Percentiles rank a stretch among this genome's conserved stretches.
phyloP scores from a whole-genome alignment of 176 grass and related monocot genomes.

The Ampelocalamus luodianensis region DNA sequence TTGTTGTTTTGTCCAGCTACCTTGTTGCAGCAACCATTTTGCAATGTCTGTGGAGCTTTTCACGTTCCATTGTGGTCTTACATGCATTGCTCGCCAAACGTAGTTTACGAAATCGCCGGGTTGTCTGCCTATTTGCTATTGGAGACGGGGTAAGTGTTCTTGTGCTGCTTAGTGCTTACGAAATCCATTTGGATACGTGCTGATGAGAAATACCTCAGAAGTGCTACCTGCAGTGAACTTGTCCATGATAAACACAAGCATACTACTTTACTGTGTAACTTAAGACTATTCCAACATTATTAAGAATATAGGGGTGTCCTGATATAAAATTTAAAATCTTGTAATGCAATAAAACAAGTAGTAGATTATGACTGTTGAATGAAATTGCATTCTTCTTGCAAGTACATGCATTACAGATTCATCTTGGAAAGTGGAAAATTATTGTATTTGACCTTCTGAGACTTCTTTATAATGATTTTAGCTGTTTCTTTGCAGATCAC shows the following conservation, averaged over 20 bases:
- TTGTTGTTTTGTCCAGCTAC: constrained; percentile 51
- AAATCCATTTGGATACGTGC: not conserved
- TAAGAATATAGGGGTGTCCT: no score
- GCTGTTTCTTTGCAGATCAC: constrained; percentile 69
- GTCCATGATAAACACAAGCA: not conserved
- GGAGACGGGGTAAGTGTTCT: constrained; percentile 72
- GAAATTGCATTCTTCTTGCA: not conserved
- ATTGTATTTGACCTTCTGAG: constrained; percentile 8
- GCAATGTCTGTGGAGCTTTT: constrained; percentile 84
- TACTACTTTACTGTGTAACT: not conserved
- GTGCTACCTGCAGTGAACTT: not conserved
- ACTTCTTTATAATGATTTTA: not conserved
- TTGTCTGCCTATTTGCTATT: constrained; percentile 68
- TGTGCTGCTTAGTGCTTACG: constrained; percentile 3
- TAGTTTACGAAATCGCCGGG: constrained; percentile 60
- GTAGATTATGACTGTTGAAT: not conserved
- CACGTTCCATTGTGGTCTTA: constrained; percentile 68
- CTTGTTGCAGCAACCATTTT: constrained; percentile 72
- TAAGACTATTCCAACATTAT: not conserved
- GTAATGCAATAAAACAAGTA: not conserved
- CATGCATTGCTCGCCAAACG: constrained; percentile 93
- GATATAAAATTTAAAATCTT: no score
- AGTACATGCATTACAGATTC: constrained; percentile 7
- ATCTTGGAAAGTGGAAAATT: not conserved
- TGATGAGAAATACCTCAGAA: not conserved